phyloP scores from a whole-genome alignment of 177 flowering plant genomes.

The Vitis hybrid region DNA sequence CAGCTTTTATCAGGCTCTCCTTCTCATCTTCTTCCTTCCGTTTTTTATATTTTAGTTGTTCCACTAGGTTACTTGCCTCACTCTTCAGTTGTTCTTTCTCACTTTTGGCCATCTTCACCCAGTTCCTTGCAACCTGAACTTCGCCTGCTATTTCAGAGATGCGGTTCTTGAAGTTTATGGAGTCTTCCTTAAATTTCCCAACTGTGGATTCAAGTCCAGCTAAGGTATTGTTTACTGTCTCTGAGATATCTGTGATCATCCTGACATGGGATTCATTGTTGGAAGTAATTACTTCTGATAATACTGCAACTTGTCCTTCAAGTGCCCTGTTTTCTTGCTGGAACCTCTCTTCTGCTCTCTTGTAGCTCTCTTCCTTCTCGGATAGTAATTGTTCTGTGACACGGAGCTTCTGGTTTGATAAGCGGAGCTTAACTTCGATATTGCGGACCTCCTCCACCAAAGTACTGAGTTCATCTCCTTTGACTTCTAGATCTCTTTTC shows the following conservation, averaged over 20 bases:
- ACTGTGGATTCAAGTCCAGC: constrained; percentile 29
- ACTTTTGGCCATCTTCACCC: constrained; percentile 26
- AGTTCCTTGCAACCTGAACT: constrained; percentile 32
- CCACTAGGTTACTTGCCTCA: constrained; percentile 16
- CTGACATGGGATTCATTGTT: constrained; percentile 31
- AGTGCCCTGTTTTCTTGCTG: constrained; percentile 36
- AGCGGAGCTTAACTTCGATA: constrained; percentile 63
- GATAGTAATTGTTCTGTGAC: constrained; percentile 65
- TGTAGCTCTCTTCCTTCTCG: constrained; percentile 63
- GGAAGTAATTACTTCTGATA: constrained; percentile 26
- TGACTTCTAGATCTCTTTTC: constrained; percentile 33
- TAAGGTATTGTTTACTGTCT: constrained; percentile 25
- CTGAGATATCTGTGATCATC: constrained; percentile 31
- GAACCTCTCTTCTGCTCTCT: constrained; percentile 30
- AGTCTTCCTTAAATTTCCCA: constrained; percentile 34
- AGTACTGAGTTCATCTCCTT: constrained; percentile 34
- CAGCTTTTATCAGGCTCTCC: constrained; percentile 22
- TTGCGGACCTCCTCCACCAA: constrained; percentile 36
- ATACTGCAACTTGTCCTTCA: constrained; percentile 32
- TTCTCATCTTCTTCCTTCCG: constrained; percentile 39
- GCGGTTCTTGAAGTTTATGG: constrained; percentile 20
- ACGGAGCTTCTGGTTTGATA: constrained; percentile 69
- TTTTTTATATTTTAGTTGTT: constrained; percentile 26
- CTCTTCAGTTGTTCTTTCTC: constrained; percentile 34
- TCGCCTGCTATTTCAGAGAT: constrained; percentile 35